These are phyloP conservation scores for Cyberlindnera saturnus DNA, from an alignment of 805 yeast species.

Conservation along the genomic window DNA sequence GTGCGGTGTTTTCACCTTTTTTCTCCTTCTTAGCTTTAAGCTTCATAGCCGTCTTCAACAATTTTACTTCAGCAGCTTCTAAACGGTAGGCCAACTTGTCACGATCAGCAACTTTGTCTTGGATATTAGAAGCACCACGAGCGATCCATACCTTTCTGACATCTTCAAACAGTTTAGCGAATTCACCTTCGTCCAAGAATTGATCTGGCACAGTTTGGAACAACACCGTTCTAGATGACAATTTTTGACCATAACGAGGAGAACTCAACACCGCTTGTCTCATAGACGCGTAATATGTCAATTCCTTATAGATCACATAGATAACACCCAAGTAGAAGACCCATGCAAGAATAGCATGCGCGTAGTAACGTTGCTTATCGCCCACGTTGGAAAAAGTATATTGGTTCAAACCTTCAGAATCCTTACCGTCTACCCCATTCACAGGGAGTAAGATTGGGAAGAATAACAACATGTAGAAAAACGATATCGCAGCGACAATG, in stretches of 20 bases:
- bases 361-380: constrained; percentile 60
- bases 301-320: constrained; percentile 76
- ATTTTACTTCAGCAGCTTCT: constrained; percentile 58
- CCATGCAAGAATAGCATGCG: constrained; percentile 83
- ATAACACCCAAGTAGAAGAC: constrained; percentile 63
- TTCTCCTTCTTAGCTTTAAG: constrained; percentile 58
- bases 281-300: constrained; percentile 68
- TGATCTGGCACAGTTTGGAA: constrained; percentile 80
- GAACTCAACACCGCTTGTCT: constrained; percentile 75
- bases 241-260: constrained; percentile 68
- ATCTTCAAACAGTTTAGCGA: constrained; percentile 72
- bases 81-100: constrained; percentile 50
- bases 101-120: constrained; percentile 52
- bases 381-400: constrained; percentile 74
- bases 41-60: constrained; percentile 60
- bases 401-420: constrained; percentile 62
- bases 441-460: constrained; percentile 77
- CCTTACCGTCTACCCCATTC: constrained; percentile 65
- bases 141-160: constrained; percentile 79
- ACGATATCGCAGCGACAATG: constrained; percentile 45
- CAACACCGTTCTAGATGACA: constrained; percentile 76
- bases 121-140: constrained; percentile 52
- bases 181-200: constrained; percentile 63
- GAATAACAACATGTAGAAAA: constrained; percentile 47
- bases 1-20: constrained; percentile 45